Evolutionary conservation across 2,329 filamentous ascomycete genomes (phyloP).

Genomic region (Aspergillus neoniger): DNA sequence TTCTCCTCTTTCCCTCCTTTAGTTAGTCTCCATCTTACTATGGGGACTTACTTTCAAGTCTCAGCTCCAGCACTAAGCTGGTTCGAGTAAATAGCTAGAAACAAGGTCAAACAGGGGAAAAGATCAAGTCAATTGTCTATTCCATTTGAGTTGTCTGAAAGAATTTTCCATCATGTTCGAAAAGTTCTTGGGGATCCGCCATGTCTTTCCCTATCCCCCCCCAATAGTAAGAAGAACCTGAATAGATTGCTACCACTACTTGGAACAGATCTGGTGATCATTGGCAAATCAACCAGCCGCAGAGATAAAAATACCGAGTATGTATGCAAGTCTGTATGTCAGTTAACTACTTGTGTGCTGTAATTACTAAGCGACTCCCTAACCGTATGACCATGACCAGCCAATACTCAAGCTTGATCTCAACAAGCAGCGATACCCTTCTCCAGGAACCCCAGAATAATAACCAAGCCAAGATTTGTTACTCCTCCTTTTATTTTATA

Average conservation of each 20-base stretch:
- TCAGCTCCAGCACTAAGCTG: slow-evolving; percentile 2
- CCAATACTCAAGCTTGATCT: too few species aligned
- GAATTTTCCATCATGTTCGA: neutral
- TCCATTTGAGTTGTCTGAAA: neutral
- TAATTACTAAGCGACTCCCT: too few species aligned
- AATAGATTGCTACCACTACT: too few species aligned
- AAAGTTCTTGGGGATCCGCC: neutral
- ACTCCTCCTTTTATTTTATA: too few species aligned
- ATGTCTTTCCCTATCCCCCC: neutral
- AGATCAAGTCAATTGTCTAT: slow-evolving; percentile 1
- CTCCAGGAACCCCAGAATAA: too few species aligned
- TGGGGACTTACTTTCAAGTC: slow-evolving; percentile 4
- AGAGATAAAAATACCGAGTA: neutral
- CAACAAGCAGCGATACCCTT: too few species aligned
- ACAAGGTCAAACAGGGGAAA: slow-evolving; percentile 7
- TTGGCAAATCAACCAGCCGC: neutral
- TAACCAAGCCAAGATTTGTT: too few species aligned
- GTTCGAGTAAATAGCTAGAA: slow-evolving; percentile 9
- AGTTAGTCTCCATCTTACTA: neutral
- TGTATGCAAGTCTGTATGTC: neutral
- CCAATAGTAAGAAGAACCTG: too few species aligned
- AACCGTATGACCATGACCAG: too few species aligned
- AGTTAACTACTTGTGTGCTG: too few species aligned
- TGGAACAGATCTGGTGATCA: neutral
- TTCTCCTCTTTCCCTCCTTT: too few species aligned